Base-by-base conservation (phyloP, 1,284 basidiomycete species). In the Fomitiporia mediterranea region DNA sequence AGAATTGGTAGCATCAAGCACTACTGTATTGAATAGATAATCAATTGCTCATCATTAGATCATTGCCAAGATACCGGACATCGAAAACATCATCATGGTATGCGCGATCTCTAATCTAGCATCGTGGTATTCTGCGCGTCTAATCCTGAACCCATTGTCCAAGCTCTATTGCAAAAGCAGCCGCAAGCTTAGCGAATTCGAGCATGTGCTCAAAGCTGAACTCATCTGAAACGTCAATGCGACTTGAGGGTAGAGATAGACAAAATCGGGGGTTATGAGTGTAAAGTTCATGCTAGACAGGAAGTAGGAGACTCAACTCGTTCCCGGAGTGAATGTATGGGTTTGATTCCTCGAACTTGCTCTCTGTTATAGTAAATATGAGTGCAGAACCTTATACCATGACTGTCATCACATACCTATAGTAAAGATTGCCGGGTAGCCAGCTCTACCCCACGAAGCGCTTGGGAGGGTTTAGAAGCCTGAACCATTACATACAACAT, bases 161-260 rank as follows among this genome's bases (percentile, higher is more conserved):
- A 40, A 94, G 77, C 72, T 91, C 94, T 61, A 94, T 80, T 4
- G 85, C 89, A 65, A 91, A 92, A 0, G 87, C 91, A 15, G 90
- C 83, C 11, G 88, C 89, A 46, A 96, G 78, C 77, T 96, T 96
- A 59, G 91, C 91, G 73, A 96, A 96, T 67, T 93, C 82, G 30
- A 91, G 69, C 84, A 90, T 88, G 66, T 94, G 86, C 1, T 72
- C 68, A 65, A 91, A 91, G 64, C 86, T 91, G 72, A 97, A 97
- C 69, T 94, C 94, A 21, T 83, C 75, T 1, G 87, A 89, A 62
- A 92, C 79, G 68, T 95, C 88, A 62, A 91, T 88, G 47, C 86
- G 83, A 67, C 88, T 91, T 63, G 15, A 55, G 61, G 28, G 38
- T 50, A 23, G 52, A 59, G 30, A 48, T 32, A 51, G 49, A 2